Percentiles rank a stretch among this genome's conserved stretches.
These are phyloP conservation scores for Venturia effusa DNA, from an alignment of 2,329 filamentous ascomycete species.

Conservation along the genomic window DNA sequence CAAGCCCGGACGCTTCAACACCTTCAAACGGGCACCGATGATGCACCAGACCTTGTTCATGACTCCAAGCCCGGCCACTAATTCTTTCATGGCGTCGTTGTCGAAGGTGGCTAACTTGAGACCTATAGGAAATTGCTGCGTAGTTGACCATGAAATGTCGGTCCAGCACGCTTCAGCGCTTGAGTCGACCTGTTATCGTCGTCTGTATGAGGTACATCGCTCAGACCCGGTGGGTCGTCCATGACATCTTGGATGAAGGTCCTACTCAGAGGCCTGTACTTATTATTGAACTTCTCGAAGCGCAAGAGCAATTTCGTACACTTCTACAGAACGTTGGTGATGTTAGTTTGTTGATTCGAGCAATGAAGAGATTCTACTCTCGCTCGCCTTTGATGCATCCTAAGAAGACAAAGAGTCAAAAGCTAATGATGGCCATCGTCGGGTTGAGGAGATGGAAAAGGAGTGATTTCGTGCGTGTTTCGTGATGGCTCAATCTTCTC, in stretches of 20 bases:
- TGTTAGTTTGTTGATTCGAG: constrained; percentile 14
- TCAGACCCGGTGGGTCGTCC: too few species aligned
- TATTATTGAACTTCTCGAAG: not conserved
- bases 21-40: not conserved
- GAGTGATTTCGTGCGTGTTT: constrained; percentile 17
- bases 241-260: not conserved
- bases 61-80: constrained; percentile 22
- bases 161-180: not conserved
- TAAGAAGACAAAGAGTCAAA: too few species aligned
- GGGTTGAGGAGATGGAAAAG: too few species aligned
- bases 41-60: too few species aligned
- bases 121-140: constrained; percentile 18
- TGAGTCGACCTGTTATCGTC: not conserved
- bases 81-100: constrained; percentile 20
- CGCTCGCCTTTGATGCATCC: constrained; percentile 24
- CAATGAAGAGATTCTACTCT: not conserved
- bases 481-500: not conserved
- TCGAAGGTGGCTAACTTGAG: constrained; percentile 25
- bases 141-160: too few species aligned
- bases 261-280: not conserved
- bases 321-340: constrained; percentile 12
- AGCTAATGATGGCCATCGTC: too few species aligned
- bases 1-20: constrained; percentile 20
- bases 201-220: not conserved
- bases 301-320: not conserved